phyloP scores from a whole-genome alignment of 805 yeast genomes.

The Blastobotrys terrestris region DNA sequence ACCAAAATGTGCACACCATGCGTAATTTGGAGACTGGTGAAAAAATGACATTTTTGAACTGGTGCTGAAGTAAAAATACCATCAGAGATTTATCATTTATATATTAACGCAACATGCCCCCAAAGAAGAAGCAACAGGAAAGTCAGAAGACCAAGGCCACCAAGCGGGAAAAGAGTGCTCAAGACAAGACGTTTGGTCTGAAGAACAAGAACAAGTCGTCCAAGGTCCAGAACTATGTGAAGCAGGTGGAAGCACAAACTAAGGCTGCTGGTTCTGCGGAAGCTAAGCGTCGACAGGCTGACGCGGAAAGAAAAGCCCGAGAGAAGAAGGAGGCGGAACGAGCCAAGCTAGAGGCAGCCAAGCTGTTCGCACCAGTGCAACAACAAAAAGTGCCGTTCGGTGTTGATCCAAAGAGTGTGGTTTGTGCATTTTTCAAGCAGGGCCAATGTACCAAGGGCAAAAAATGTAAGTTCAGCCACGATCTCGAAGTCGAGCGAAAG shows the following conservation, averaged over 20 bases:
- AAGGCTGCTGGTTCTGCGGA: conserved; percentile 44
- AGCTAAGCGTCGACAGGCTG: conserved; percentile 70
- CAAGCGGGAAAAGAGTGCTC: conserved; percentile 54
- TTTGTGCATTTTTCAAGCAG: conserved; percentile 84
- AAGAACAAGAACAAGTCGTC: conserved; percentile 92
- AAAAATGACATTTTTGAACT: not conserved
- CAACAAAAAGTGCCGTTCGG: conserved; percentile 91
- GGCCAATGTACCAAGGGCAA: conserved; percentile 63
- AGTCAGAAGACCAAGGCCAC: conserved; percentile 48
- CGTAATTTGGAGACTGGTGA: not conserved
- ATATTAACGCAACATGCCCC: conserved; percentile 11
- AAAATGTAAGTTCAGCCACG: conserved; percentile 90
- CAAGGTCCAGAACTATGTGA: conserved; percentile 71
- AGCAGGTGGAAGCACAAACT: conserved; percentile 62
- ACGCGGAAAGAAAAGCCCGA: conserved; percentile 55
- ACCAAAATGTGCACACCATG: not conserved
- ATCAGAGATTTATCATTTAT: not conserved
- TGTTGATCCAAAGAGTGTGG: conserved; percentile 90
- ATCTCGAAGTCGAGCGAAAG: conserved; percentile 76
- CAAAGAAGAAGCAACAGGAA: conserved; percentile 53
- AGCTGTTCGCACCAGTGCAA: conserved; percentile 58
- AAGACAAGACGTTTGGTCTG: conserved; percentile 92
- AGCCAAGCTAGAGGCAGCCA: conserved; percentile 82
- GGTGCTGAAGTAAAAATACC: not conserved
- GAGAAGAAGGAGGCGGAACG: conserved; percentile 88